Evolutionary conservation across 2,329 filamentous ascomycete genomes (phyloP), one percentile per base, ranked within the genome.

Genomic region (Penicillium olsonii): DNA sequence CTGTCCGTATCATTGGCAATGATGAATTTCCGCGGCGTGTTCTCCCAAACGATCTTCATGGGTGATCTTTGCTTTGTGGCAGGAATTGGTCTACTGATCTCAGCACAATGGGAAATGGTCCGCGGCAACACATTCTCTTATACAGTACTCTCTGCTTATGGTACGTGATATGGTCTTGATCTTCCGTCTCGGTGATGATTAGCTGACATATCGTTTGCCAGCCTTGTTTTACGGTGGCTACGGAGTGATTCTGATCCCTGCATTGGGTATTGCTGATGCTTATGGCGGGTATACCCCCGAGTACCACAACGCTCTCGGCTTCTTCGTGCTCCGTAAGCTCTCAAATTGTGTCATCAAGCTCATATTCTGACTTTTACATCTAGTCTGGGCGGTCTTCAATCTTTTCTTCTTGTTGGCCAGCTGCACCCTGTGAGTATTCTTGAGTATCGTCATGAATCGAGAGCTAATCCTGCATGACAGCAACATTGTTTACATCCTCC

Each of bases 261-360:
- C 69, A 0, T 77, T 79, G 50, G 76, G 76, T 0, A 69, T 80
- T 5, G 57, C 65, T 6, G 68, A 69, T 8, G 66, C 76, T 2
- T 79, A 78, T 53, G 74, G 74, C 9, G 62, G 63, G n/a, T 61
- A 75, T 42, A 52, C 67, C 0, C 62, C 62, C 1, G 65, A 75
- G 54, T 75, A 76, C 46, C 75, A 78, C 58, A 79, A 80, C 45
- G 76, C 76, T 2, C 62, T 79, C 2, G 77, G 77, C 0, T 78
- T 79, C 58, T 79, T 76, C 52, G 73, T 79, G 54, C 49, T 60
- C 68, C 66, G 37, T 40, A 12, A 18, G 37, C 14, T 19, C 14
- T 17, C 78, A 75, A 76, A 71, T 74, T 0, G 70, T 78, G 0
- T 74, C 77, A 46, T 72, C 74, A 10, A 53, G 76, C 12, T 72